Conservation (phyloP, 176 grass and related monocot genomes). For the Saccharum spontaneum region DNA sequence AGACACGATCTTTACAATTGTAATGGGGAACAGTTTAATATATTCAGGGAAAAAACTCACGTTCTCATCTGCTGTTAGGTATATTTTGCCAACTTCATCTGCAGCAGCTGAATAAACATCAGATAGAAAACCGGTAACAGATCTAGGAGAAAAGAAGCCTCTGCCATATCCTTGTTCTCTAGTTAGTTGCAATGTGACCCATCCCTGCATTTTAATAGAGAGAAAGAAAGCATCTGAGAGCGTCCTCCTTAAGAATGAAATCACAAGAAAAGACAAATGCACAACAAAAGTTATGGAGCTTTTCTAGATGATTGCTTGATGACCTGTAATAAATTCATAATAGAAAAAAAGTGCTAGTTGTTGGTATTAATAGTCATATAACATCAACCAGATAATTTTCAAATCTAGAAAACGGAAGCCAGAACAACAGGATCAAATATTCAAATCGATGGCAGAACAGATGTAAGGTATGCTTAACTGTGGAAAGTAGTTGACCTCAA, state of each 20-base stretch:
- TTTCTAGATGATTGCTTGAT: constrained; percentile 21
- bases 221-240: constrained; percentile 16
- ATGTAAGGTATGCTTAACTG: background rate
- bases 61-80: constrained; percentile 71
- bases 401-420: constrained; percentile 18
- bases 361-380: constrained; percentile 5
- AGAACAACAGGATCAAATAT: background rate
- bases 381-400: constrained; percentile 10
- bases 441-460: background rate
- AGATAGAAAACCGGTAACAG: constrained; percentile 90
- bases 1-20: constrained; percentile 7
- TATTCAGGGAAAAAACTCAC: constrained; percentile 49
- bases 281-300: constrained; percentile 22
- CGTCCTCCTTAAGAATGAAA: constrained; percentile 18
- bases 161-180: constrained; percentile 68
- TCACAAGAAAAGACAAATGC: constrained; percentile 25
- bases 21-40: background rate
- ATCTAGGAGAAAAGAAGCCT: constrained; percentile 96
- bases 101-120: constrained; percentile 89
- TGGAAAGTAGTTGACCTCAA: background rate
- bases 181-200: constrained; percentile 74
- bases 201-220: constrained; percentile 66
- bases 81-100: constrained; percentile 99
- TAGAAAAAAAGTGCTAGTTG: background rate
- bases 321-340: background rate